A percentile compares a stretch with the other conserved stretches of the same genome.
These are phyloP conservation scores for Prunus armeniaca DNA, from an alignment of 306 rosid species.

Conservation along the genomic window DNA sequence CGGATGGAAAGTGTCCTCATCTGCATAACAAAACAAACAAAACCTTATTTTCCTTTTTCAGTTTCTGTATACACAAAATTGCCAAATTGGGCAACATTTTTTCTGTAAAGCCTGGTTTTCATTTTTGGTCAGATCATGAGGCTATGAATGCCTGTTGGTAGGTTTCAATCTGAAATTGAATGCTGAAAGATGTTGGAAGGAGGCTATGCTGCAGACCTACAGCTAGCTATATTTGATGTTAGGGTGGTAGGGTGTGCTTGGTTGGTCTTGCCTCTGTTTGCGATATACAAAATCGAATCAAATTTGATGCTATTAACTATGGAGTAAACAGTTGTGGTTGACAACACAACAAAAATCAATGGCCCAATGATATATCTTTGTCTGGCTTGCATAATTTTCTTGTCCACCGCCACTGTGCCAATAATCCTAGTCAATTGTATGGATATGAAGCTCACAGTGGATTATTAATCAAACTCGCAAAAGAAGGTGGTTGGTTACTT, in stretches of 20 bases:
- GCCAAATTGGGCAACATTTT: neutral
- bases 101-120: neutral
- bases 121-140: neutral
- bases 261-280: conserved; percentile 25
- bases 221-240: conserved; percentile 30
- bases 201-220: conserved; percentile 22
- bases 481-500: neutral
- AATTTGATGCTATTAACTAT: neutral
- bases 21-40: neutral
- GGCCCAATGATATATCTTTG: conserved; percentile 18
- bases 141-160: neutral
- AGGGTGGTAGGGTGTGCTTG: conserved; percentile 18
- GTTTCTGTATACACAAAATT: neutral
- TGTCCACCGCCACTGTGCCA: conserved; percentile 32
- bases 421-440: neutral
- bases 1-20: neutral
- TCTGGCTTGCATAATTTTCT: conserved; percentile 17
- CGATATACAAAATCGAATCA: neutral
- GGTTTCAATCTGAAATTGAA: neutral
- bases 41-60: neutral
- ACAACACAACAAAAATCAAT: conserved; percentile 30
- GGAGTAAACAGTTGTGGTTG: neutral
- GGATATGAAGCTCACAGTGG: neutral
- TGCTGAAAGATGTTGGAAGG: conserved; percentile 22
- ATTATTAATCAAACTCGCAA: neutral